Conservation (phyloP, 345 rosid genomes). For the Microthlaspi erraticum region DNA sequence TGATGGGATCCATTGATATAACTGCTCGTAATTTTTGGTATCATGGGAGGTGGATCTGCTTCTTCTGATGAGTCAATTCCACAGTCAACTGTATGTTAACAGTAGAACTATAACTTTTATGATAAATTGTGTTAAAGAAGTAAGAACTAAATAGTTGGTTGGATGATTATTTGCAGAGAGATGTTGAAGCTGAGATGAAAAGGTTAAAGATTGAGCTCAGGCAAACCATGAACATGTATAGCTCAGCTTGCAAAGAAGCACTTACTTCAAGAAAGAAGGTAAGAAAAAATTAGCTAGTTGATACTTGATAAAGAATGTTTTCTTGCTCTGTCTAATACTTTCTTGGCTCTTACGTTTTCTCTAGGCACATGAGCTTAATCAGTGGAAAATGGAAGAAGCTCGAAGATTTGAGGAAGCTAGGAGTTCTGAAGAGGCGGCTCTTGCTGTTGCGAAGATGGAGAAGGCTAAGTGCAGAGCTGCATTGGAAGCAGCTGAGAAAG, state of each 20-base stretch:
- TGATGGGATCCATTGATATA: constrained; percentile 53
- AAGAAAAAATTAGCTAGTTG: constrained; percentile 38
- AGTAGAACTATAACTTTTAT: background rate
- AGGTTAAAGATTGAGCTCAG: constrained; percentile 79
- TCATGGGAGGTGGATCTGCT: constrained; percentile 11
- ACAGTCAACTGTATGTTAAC: constrained; percentile 50
- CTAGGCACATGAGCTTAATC: constrained; percentile 62
- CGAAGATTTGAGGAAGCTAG: constrained; percentile 72
- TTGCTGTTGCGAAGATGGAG: no score
- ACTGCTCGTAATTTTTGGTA: constrained; percentile 45
- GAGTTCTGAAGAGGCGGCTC: constrained; percentile 70
- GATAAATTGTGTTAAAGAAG: background rate
- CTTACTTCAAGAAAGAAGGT: constrained; percentile 76
- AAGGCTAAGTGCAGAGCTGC: no score
- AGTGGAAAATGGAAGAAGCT: constrained; percentile 69
- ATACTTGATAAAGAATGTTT: background rate
- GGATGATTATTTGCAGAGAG: constrained; percentile 50
- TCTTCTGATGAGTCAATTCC: constrained; percentile 47
- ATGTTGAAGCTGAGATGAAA: constrained; percentile 82
- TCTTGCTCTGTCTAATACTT: constrained; percentile 11
- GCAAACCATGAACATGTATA: constrained; percentile 91
- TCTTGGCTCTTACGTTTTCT: no score
- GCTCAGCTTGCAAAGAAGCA: constrained; percentile 90
- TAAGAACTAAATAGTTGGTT: constrained; percentile 28
- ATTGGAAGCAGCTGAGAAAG: no score